A percentile compares a stretch with the other conserved stretches of the same genome.
Conservation (phyloP, 163 green algal genomes). For the Chloroidium sp. region DNA sequence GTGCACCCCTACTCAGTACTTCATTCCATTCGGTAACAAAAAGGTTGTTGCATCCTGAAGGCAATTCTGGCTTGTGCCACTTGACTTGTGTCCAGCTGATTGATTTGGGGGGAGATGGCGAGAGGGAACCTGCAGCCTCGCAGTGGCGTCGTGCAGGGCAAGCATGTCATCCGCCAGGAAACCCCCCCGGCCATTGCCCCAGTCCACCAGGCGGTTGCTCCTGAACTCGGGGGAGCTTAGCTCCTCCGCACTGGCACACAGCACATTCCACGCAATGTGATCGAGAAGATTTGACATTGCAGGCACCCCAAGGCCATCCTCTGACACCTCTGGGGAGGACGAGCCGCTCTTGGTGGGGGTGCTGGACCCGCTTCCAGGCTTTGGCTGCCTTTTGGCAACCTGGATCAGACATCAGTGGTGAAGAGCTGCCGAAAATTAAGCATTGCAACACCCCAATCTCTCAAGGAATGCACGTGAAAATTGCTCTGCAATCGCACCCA, state of each 20-base stretch:
- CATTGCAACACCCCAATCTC: too few relatives aligned
- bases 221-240: neutral
- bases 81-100: too few relatives aligned
- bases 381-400: neutral
- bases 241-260: neutral
- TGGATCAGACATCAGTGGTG: too few relatives aligned
- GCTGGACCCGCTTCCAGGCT: neutral
- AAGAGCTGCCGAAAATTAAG: too few relatives aligned
- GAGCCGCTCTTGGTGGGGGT: neutral
- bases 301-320: slow-evolving; percentile 5
- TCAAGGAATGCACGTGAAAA: too few relatives aligned
- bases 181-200: slow-evolving; percentile 16
- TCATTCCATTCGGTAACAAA: too few relatives aligned
- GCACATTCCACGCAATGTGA: slow-evolving; percentile 1
- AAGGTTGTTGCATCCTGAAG: too few relatives aligned
- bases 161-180: slow-evolving; percentile 22
- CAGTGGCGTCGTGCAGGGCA: slow-evolving; percentile 11
- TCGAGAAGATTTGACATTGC: slow-evolving; percentile 43
- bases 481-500: too few relatives aligned
- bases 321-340: neutral
- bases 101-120: too few relatives aligned
- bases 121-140: slow-evolving; percentile 16
- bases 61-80: too few relatives aligned
- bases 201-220: slow-evolving; percentile 3
- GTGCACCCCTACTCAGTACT: too few relatives aligned